phyloP scores from a whole-genome alignment of 2,329 filamentous ascomycete genomes.

The Neonectria magnoliae region DNA sequence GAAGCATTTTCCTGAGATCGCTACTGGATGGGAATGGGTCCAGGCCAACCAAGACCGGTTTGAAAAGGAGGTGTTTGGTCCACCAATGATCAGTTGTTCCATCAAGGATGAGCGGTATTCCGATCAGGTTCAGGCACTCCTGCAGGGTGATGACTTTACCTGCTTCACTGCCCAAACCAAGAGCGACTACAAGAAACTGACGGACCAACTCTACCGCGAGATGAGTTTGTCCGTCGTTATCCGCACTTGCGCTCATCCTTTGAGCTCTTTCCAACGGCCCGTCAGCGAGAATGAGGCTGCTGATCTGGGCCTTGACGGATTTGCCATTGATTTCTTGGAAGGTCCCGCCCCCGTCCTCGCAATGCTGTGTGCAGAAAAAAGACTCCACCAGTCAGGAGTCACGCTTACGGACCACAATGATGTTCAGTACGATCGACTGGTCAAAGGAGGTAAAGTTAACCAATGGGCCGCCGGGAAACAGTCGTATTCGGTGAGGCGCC shows the following conservation, averaged over 20 bases:
- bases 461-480: slow-evolving; percentile 77
- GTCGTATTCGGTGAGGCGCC: slow-evolving; percentile 72
- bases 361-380: slow-evolving; percentile 83
- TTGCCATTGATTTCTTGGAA: slow-evolving; percentile 79
- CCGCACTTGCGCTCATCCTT: slow-evolving; percentile 66
- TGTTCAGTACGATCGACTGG: slow-evolving; percentile 73
- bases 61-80: slow-evolving; percentile 80
- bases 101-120: slow-evolving; percentile 77
- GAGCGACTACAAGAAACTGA: slow-evolving; percentile 79
- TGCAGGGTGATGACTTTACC: slow-evolving; percentile 63
- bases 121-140: slow-evolving; percentile 62
- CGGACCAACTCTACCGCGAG: slow-evolving; percentile 68
- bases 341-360: slow-evolving; percentile 86
- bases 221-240: slow-evolving; percentile 78
- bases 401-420: slow-evolving; percentile 70
- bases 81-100: slow-evolving; percentile 82
- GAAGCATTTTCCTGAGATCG: slow-evolving; percentile 69
- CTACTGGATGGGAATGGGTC: slow-evolving; percentile 83
- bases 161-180: slow-evolving; percentile 81
- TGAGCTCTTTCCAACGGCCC: slow-evolving; percentile 65
- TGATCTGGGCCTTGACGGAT: slow-evolving; percentile 77
- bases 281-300: slow-evolving; percentile 65
- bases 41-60: slow-evolving; percentile 75
- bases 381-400: slow-evolving; percentile 75
- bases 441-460: slow-evolving; percentile 65